Base-by-base conservation (phyloP, 768 basidiomycete species). In the Lactifluus hygrophoroides region DNA sequence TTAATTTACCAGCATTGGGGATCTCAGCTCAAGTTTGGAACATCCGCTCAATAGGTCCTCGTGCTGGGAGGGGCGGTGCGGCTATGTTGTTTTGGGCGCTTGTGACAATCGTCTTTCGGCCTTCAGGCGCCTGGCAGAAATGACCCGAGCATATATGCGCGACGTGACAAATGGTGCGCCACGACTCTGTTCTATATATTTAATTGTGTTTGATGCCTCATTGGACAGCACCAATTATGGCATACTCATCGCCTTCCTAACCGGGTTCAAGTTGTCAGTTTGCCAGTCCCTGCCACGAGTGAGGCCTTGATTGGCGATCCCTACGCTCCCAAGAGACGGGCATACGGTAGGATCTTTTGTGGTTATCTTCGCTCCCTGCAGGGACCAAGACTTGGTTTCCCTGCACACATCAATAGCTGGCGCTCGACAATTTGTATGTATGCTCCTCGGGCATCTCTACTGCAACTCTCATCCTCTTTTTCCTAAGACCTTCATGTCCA, bases 401-500 rank as follows among this genome's bases (percentile, higher is more conserved):
- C 69, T 1, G 69, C 67, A 5, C 66, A 71, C 52, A 63, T 60
- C 6, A 54, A 73, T 37, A 56, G 64, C 10, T 73, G 72, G 72
- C 62, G 63, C 14, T 73, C 72, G 71, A 71, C 72, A 13, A 67
- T 70, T 48, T n/a, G n/a, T n/a, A n/a, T 69, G 69, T 66, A 68
- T 69, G 59, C 60, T 73, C 30, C 48, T 72, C 30, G 72, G 71
- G 71, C 64, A n/a, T 73, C 45, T 67, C 68, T 1, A 58, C 65
- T 5, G 61, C 64, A n/a, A 52, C 70, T 5, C 45, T 72, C 25
- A 57, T 68, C 5, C 56, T 72, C 14, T 62, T 73, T 65, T 68
- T 27, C 72, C 72, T 2, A 72, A 73, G 64, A 72, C 72, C 0
- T 60, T 53, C 27, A 44, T 54, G 2, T 42, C 58, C 37, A 72